Conservation (phyloP, 2,329 filamentous ascomycete genomes). For the Neonectria hederae region DNA sequence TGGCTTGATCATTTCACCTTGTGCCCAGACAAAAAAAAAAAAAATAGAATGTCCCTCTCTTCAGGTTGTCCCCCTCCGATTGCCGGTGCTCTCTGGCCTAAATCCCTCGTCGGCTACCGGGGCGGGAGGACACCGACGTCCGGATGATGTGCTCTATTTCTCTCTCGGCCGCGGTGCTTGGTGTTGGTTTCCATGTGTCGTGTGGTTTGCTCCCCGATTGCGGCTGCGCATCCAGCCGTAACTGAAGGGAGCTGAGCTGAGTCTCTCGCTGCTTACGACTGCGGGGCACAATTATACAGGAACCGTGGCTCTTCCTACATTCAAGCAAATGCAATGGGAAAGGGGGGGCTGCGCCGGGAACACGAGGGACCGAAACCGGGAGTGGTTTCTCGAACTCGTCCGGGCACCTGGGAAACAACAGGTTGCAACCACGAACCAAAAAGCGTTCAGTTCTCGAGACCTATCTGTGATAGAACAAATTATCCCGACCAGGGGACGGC, state of each 20-base stretch:
- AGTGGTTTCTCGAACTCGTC: neutral
- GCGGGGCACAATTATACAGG: neutral
- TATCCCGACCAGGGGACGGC: neutral
- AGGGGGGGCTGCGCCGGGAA: neutral
- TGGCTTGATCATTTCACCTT: constrained; percentile 19
- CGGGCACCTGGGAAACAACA: neutral
- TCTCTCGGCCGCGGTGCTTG: neutral
- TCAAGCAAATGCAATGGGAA: neutral
- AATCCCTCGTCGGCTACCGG: constrained; percentile 27
- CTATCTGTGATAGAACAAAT: neutral
- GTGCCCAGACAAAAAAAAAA: neutral
- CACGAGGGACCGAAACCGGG: neutral
- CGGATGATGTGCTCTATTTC: constrained; percentile 15
- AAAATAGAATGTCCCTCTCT: neutral
- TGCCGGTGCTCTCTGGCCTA: constrained; percentile 2
- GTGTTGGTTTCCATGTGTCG: neutral
- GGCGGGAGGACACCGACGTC: constrained; percentile 3
- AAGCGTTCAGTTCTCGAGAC: neutral
- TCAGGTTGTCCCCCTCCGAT: constrained; percentile 1
- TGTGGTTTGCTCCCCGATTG: neutral
- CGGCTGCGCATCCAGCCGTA: neutral
- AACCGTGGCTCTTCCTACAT: neutral
- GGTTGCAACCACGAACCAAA: neutral
- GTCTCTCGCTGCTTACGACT: neutral
- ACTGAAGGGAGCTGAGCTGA: neutral